These are phyloP conservation scores for Viola pubescens DNA, from an alignment of 441 rosid genomes.

Conservation along the genomic window DNA sequence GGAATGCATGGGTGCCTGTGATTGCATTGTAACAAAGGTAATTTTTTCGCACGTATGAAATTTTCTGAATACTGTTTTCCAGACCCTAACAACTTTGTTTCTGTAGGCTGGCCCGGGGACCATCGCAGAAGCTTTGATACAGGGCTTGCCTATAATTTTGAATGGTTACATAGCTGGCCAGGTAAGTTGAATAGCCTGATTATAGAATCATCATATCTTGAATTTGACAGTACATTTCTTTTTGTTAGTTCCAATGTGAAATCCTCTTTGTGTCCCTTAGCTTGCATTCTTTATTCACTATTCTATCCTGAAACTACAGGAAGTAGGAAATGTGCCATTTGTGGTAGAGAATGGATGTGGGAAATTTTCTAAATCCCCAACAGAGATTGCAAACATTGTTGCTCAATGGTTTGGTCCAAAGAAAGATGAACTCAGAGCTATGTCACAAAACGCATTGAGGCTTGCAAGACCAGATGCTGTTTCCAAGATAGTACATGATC, in stretches of 20 bases:
- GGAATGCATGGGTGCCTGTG: slow-evolving; percentile 96
- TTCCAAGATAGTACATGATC: slow-evolving; percentile 89
- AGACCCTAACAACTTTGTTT: slow-evolving; percentile 8
- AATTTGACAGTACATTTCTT: background rate
- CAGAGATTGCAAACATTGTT: slow-evolving; percentile 70
- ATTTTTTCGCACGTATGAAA: background rate
- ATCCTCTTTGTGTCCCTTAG: background rate
- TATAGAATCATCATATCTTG: background rate
- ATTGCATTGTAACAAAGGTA: slow-evolving; percentile 97
- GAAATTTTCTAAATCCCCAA: slow-evolving; percentile 74
- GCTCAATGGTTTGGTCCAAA: slow-evolving; percentile 87
- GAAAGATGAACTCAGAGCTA: slow-evolving; percentile 58
- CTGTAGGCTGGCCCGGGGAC: slow-evolving; percentile 97
- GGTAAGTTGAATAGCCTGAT: slow-evolving; percentile 32
- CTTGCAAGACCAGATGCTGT: slow-evolving; percentile 89
- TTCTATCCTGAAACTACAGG: slow-evolving; percentile 34
- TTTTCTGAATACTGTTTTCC: slow-evolving; percentile 4
- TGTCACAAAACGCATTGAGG: slow-evolving; percentile 78
- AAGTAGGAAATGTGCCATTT: slow-evolving; percentile 90
- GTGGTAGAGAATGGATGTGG: slow-evolving; percentile 93
- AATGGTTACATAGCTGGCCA: slow-evolving; percentile 92
- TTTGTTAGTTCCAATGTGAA: too few species aligned
- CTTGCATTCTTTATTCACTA: background rate
- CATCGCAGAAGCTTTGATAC: slow-evolving; percentile 96
- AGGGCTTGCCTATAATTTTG: slow-evolving; percentile 84